phyloP scores from a whole-genome alignment of 345 rosid genomes.

The Anacardium occidentale region DNA sequence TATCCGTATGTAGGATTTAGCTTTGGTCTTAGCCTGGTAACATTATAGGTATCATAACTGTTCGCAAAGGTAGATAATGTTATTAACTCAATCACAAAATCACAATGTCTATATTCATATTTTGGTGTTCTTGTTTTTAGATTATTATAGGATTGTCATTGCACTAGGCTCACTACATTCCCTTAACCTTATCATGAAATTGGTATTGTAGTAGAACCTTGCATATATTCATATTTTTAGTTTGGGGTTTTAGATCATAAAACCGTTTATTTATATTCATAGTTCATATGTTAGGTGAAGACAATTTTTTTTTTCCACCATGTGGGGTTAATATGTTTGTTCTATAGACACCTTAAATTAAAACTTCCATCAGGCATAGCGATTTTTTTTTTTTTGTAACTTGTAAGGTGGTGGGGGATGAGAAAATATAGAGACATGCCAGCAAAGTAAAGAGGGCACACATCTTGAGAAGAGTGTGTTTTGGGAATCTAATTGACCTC shows the following conservation, averaged over 20 bases:
- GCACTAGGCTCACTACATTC: no score
- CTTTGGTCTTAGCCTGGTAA: neutral
- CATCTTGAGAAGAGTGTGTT: conserved; percentile 31
- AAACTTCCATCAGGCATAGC: no score
- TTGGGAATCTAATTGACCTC: conserved; percentile 27
- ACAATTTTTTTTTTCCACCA: no score
- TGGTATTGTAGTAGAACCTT: neutral
- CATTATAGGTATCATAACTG: neutral
- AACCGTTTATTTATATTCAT: no score
- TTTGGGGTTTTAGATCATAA: neutral
- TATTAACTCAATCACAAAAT: no score
- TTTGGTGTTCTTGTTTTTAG: neutral
- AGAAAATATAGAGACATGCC: neutral
- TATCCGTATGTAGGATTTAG: neutral
- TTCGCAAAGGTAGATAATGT: neutral
- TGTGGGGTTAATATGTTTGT: no score
- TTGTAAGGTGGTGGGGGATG: neutral
- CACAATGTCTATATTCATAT: neutral
- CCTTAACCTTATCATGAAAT: no score
- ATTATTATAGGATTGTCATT: no score
- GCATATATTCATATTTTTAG: no score
- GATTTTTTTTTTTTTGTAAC: no score
- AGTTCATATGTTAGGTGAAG: no score
- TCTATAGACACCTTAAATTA: no score
- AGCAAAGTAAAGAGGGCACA: neutral